Evolutionary conservation across 2,329 filamentous ascomycete genomes (phyloP), one percentile per base, ranked within the genome.

Genomic region (Chaetomiaceae sp.): DNA sequence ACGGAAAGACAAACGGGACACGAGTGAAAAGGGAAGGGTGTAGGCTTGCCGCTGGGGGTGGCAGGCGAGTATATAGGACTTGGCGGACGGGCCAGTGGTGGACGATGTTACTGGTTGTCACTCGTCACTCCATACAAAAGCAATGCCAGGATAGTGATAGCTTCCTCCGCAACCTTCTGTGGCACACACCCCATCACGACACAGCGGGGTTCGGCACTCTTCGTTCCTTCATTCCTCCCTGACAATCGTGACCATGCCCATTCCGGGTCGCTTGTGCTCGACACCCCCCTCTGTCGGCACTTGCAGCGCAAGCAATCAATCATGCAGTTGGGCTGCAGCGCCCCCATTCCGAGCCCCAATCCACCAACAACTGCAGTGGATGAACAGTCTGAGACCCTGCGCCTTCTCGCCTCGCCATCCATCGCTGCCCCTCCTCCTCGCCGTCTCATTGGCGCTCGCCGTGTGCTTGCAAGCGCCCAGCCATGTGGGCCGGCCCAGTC

Each of bases 61-160:
- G 22, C 37, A 26, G 32, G 19, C 32, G 24, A 29, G 47, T 45
- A 49, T 45, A 45, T 48, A 45, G 17, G 22, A 37, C 19, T 14
- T 30, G 18, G 22, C 33, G 33, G 19, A 33, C 36, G 32, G 29
- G 15, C n/a, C 12, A 32, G 2, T 32, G 29, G 7, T 6, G n/a
- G 12, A 32, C 12, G 15, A 11, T 14, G n/a, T 6, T n/a, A 6
- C 12, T 19, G 26, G n/a, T n/a, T n/a, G n/a, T n/a, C n/a, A n/a
- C n/a, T n/a, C 2, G 15, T 27, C 22, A 27, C 20, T 14, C 24
- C 22, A 24, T 9, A 24, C 22, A 9, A 24, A n/a, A 24, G 22
- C 22, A 24, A 24, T 24, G 22, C 22, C 24, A 2, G 18, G 14
- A n/a, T 11, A 14, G 19, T 35, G 15, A 20, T 26, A 24, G 22